phyloP scores from a whole-genome alignment of 129 eudicot genomes.

The Gnaphalium uliginosum region DNA sequence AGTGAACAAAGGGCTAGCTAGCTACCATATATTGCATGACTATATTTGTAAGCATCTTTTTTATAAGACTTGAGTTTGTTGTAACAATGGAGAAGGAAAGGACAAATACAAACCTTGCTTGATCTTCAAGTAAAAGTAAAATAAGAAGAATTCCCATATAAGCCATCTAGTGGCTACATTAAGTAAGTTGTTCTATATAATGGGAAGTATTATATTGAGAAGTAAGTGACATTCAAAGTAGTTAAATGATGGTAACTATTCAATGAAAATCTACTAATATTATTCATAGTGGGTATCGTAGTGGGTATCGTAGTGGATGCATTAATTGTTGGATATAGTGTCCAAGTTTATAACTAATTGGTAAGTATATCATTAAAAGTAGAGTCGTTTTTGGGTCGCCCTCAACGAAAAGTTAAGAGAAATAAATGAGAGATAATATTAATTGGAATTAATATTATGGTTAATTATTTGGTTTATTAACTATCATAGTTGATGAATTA shows the following conservation, averaged over 20 bases:
- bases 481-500: too few relatives aligned
- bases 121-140: not conserved
- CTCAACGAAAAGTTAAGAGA: too few relatives aligned
- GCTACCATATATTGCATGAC: not conserved
- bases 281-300: not conserved
- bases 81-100: not conserved
- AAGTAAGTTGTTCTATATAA: not conserved
- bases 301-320: not conserved
- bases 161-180: not conserved
- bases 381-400: too few relatives aligned
- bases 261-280: not conserved
- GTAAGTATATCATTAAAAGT: too few relatives aligned
- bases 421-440: too few relatives aligned
- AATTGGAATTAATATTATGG: too few relatives aligned
- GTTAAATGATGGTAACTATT: not conserved
- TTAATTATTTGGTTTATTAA: too few relatives aligned
- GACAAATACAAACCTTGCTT: not conserved
- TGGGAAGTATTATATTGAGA: not conserved
- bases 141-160: not conserved
- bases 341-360: too few relatives aligned
- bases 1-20: not conserved
- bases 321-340: too few relatives aligned
- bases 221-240: not conserved
- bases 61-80: not conserved
- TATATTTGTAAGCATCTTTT: not conserved